phyloP scores from a whole-genome alignment of 768 basidiomycete species.

The Boletus fagicola region DNA sequence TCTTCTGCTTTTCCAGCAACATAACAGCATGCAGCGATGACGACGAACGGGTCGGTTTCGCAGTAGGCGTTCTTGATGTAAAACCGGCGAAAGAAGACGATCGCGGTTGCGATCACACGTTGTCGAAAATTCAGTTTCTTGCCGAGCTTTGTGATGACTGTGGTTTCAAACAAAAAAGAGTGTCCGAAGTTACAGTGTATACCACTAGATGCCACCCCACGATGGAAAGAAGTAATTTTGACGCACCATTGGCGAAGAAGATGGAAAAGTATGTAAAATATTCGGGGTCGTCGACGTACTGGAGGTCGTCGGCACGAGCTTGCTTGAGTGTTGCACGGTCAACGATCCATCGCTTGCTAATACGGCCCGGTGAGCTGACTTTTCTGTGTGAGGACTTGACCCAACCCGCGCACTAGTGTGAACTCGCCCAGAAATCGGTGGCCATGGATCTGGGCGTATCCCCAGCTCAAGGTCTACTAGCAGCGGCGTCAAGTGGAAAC shows the following conservation, averaged over 20 bases:
- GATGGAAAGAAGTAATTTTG: background rate
- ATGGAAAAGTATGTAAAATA: conserved; percentile 78
- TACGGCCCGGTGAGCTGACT: conserved; percentile 17
- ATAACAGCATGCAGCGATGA: conserved; percentile 91
- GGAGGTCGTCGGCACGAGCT: conserved; percentile 75
- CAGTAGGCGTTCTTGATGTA: conserved; percentile 95
- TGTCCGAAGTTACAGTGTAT: too few relatives aligned
- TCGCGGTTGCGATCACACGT: conserved; percentile 90
- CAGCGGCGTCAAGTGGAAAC: background rate
- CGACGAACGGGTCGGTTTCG: conserved; percentile 93
- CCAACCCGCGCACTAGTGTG: conserved; percentile 66
- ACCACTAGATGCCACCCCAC: background rate
- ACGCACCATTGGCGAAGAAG: conserved; percentile 81
- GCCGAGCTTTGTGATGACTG: conserved; percentile 85
- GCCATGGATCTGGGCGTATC: conserved; percentile 50
- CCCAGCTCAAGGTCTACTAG: background rate
- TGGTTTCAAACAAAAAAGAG: background rate
- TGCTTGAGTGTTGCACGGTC: conserved; percentile 72
- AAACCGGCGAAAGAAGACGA: conserved; percentile 94
- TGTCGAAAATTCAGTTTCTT: conserved; percentile 82
- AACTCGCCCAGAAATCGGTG: conserved; percentile 89
- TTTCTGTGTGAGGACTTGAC: conserved; percentile 6
- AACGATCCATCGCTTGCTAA: conserved; percentile 89
- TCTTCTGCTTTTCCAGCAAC: conserved; percentile 98
- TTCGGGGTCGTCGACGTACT: conserved; percentile 77